phyloP scores from a whole-genome alignment of 805 yeast genomes.

The Kodamaea neixiangensis region DNA sequence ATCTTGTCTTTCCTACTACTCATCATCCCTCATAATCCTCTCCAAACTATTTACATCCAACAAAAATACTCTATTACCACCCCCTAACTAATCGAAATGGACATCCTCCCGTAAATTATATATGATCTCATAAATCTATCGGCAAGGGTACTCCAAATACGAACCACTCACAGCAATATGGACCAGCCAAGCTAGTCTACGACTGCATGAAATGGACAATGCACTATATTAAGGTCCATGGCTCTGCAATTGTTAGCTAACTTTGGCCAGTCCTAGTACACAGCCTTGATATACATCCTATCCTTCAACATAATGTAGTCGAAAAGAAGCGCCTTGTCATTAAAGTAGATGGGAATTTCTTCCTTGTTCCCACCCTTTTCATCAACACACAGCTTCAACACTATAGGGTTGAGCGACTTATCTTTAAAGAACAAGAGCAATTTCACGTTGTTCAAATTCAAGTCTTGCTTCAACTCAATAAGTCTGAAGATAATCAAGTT shows the following conservation, averaged over 20 bases:
- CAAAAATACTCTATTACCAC: too few species aligned
- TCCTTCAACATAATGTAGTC: conserved; percentile 25
- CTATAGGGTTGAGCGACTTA: conserved; percentile 19
- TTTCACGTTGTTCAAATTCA: conserved; percentile 16
- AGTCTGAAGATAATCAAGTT: conserved; percentile 19
- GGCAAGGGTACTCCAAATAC: background rate
- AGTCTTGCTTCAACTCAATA: conserved; percentile 16
- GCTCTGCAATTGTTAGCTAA: background rate
- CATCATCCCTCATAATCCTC: too few species aligned
- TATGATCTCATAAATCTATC: conserved; percentile 5
- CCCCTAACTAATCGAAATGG: background rate
- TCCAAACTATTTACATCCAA: background rate
- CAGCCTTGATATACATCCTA: conserved; percentile 24
- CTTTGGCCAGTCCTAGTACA: background rate
- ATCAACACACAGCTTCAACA: conserved; percentile 15
- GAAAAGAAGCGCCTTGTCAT: conserved; percentile 17
- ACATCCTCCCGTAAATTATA: conserved; percentile 2
- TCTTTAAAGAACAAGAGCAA: conserved; percentile 21
- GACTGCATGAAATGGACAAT: background rate
- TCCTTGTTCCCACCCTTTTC: conserved; percentile 5
- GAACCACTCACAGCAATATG: background rate
- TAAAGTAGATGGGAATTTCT: conserved; percentile 7
- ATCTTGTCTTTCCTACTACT: too few species aligned
- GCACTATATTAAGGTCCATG: background rate
- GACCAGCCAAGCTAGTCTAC: background rate